phyloP scores from a whole-genome alignment of 2,329 filamentous ascomycete species.

The Botryotinia convoluta region DNA sequence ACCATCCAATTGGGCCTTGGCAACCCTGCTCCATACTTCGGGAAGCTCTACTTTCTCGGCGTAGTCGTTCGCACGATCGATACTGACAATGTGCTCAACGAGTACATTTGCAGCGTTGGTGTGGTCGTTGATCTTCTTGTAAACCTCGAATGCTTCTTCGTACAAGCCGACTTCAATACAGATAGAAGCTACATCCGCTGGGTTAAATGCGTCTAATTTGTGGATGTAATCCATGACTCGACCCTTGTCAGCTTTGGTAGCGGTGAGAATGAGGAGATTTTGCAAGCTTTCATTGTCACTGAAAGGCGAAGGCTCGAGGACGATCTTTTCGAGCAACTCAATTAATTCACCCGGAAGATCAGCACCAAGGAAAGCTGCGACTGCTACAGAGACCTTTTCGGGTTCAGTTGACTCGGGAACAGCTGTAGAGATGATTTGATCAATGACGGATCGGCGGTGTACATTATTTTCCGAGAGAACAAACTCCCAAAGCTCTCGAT shows the following conservation, averaged over 20 bases:
- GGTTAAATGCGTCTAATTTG: conserved; percentile 81
- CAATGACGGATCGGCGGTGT: conserved; percentile 87
- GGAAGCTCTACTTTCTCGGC: conserved; percentile 91
- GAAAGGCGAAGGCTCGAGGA: conserved; percentile 98
- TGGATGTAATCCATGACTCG: conserved; percentile 97
- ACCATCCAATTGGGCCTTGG: conserved; percentile 95
- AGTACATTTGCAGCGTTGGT: conserved; percentile 84
- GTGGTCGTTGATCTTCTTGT: conserved; percentile 95
- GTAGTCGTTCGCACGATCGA: conserved; percentile 93
- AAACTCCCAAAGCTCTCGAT: conserved; percentile 89
- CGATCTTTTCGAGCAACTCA: conserved; percentile 97
- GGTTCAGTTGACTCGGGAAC: conserved; percentile 92
- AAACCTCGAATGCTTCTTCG: conserved; percentile 97
- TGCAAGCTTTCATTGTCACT: conserved; percentile 96
- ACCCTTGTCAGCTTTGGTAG: conserved; percentile 92
- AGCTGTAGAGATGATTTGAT: conserved; percentile 93
- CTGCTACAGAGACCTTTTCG: conserved; percentile 90
- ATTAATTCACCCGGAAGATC: conserved; percentile 94
- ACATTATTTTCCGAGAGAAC: conserved; percentile 95
- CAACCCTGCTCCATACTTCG: conserved; percentile 97
- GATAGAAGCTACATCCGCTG: conserved; percentile 87
- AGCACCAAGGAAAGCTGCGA: conserved; percentile 86
- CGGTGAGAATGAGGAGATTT: conserved; percentile 93
- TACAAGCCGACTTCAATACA: conserved; percentile 93
- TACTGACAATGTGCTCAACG: conserved; percentile 95